Evolutionary conservation across 441 rosid species (phyloP), one percentile per base, ranked within the genome.

Genomic region (Sinapis alba): DNA sequence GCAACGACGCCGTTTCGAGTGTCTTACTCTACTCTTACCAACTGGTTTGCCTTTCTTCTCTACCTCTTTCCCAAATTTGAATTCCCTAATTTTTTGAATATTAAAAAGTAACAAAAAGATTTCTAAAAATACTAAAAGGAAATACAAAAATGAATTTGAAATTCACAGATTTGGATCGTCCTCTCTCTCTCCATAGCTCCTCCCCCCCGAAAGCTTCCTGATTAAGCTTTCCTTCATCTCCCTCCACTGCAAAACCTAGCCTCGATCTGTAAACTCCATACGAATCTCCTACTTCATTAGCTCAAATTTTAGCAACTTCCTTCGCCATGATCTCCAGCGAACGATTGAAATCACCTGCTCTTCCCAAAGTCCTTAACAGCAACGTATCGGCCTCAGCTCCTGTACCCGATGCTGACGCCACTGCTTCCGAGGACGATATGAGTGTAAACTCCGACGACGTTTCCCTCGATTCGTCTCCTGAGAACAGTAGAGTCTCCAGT

Each of bases 401-500:
- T 7, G 81, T 88, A 12, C 83, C 68, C 2, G 85, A 74, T 34
- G 72, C 71, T 8, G 87, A 84, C 5, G 90, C 78, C 56, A 86
- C 83, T 62, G 77, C 79, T 54, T 90, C 99, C 53, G 99, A 91
- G 26, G 85, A 86, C 77, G 97, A 85, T 47, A 62, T 83, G 71
- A 80, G 84, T 38, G 79, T 87, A 0, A 96, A 91, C 63, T 90
- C 98, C 0, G 98, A 86, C 38, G 96, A 82, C 10, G 87, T 77
- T 12, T 95, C 99, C 1, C 82, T 88, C 0, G 99, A 90, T 80
- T 96, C 99, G 10, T 93, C 97, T 4, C 93, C 90, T 0, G 90
- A 65, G 58, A 84, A 87, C 75, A 94, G 86, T 45, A 85, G 84
- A 78, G 74, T 82, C 62, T 84, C 88, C 30, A 75, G 72, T 75